Base-by-base conservation (phyloP, 2,329 filamentous ascomycete species). In the Fusarium sp. region DNA sequence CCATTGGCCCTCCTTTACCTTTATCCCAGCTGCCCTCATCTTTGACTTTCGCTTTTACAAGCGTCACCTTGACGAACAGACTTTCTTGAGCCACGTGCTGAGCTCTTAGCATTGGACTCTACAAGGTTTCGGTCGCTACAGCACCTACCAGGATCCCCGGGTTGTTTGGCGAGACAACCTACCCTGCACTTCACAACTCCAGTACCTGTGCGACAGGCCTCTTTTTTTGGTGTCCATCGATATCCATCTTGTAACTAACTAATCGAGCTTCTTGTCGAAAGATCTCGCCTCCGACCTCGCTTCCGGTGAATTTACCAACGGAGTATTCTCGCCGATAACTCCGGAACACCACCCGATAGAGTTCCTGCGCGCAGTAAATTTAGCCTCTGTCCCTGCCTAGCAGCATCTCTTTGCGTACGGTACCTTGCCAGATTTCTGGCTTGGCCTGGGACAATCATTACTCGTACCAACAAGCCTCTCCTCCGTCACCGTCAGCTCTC, bases 331-430 rank as follows among this genome's bases (percentile, higher is more conserved):
- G 33, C 68, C 71, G 68, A 71, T 69, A 71, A 39, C 63, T 72
- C 71, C 70, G 68, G 64, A 68, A 74, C 66, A 59, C 64, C 68
- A 61, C 29, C 65, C 24, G 56, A 67, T 63, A 58, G 20, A 70
- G 60, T 59, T 54, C 37, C 56, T 31, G 68, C 58, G 63, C 48
- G 48, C 48, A 27, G 27, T 52, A 52, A 52, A 50, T 54, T 48
- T 62, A 69, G 65, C 63, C 31, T 68, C 67, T 67, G 56, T 48
- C 33, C 67, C 56, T 69, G 35, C 50, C 63, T 24, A n/a, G 33
- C 56, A 37, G 29, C 52, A n/a, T 31, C 22, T 31, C 29, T 33
- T 13, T 31, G n/a, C 11, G 35, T 37, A 37, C 11, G 31, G 35
- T 37, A 37, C 6, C 52, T 6, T 33, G 16, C 27, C 48, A 35